phyloP scores from a whole-genome alignment of 2,329 filamentous ascomycete genomes.

The Ilyonectria destructans region DNA sequence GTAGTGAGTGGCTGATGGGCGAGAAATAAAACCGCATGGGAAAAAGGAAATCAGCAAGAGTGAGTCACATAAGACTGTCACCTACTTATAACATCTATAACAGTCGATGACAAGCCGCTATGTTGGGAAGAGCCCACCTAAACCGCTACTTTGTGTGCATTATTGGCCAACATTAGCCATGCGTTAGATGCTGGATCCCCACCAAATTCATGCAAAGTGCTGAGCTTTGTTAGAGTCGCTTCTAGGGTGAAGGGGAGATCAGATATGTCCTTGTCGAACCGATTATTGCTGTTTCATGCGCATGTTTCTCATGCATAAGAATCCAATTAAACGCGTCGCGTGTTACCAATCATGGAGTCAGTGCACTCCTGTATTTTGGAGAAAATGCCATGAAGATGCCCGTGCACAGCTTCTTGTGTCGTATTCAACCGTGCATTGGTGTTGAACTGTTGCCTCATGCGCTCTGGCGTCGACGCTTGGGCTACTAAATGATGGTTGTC shows the following conservation, averaged over 20 bases:
- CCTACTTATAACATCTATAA: neutral
- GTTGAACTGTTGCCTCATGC: too few relatives aligned
- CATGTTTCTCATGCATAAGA: conserved; percentile 15
- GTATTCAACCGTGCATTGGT: too few relatives aligned
- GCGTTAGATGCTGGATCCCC: neutral
- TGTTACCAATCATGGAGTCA: neutral
- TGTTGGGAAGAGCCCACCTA: neutral
- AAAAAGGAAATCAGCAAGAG: neutral
- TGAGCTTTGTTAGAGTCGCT: too few relatives aligned
- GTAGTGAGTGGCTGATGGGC: conserved; percentile 28
- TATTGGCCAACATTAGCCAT: conserved; percentile 4
- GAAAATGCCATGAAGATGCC: too few relatives aligned
- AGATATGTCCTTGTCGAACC: neutral
- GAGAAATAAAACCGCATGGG: conserved; percentile 28
- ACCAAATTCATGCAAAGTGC: neutral
- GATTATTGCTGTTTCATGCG: conserved; percentile 3
- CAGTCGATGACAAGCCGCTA: neutral
- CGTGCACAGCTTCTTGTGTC: too few relatives aligned
- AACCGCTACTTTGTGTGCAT: neutral
- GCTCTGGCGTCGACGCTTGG: too few relatives aligned
- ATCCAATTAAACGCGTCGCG: conserved; percentile 23
- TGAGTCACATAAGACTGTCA: neutral
- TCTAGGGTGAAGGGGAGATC: neutral
- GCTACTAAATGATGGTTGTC: too few relatives aligned
- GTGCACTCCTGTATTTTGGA: too few relatives aligned